These are phyloP conservation scores for Diaporthe sp. DNA, from an alignment of 2,329 filamentous ascomycete species.

Conservation along the genomic window DNA sequence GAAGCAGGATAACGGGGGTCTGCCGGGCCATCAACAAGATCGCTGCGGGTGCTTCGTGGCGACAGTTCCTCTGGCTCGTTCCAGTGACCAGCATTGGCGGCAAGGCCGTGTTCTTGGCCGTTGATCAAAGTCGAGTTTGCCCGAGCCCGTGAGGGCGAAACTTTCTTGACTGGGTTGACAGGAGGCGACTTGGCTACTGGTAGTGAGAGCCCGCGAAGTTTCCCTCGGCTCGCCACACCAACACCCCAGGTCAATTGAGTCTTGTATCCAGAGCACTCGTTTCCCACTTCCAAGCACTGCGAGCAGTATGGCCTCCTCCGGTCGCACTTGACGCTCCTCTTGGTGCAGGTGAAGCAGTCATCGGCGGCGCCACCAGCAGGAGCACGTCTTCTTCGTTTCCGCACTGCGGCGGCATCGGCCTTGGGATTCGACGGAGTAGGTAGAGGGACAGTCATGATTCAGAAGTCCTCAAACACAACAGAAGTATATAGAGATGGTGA, in stretches of 20 bases:
- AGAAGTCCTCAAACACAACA: conserved; percentile 20
- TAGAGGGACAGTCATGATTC: conserved; percentile 61
- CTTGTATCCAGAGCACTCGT: conserved; percentile 96
- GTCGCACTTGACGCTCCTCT: conserved; percentile 87
- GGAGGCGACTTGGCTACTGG: conserved; percentile 72
- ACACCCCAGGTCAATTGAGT: conserved; percentile 97
- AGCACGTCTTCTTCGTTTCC: conserved; percentile 86
- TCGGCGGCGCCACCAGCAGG: conserved; percentile 89
- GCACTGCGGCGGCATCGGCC: conserved; percentile 54
- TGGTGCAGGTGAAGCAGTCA: conserved; percentile 94
- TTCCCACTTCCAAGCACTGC: conserved; percentile 90
- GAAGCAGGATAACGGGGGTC: conserved; percentile 53
- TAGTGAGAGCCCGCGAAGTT: conserved; percentile 88
- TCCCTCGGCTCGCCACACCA: conserved; percentile 93
- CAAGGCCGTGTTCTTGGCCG: conserved; percentile 33
- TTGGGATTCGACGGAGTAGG: conserved; percentile 48
- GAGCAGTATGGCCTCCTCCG: conserved; percentile 93
- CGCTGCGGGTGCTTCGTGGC: conserved; percentile 47
- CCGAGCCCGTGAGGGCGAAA: conserved; percentile 53
- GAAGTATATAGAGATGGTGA: conserved; percentile 16
- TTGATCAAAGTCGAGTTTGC: conserved; percentile 51
- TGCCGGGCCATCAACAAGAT: conserved; percentile 47
- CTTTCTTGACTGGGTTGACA: conserved; percentile 61
- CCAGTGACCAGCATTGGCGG: conserved; percentile 52
- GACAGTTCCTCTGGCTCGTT: conserved; percentile 49